Conservation (phyloP, 2,329 filamentous ascomycete genomes). For the Fusarium udum region DNA sequence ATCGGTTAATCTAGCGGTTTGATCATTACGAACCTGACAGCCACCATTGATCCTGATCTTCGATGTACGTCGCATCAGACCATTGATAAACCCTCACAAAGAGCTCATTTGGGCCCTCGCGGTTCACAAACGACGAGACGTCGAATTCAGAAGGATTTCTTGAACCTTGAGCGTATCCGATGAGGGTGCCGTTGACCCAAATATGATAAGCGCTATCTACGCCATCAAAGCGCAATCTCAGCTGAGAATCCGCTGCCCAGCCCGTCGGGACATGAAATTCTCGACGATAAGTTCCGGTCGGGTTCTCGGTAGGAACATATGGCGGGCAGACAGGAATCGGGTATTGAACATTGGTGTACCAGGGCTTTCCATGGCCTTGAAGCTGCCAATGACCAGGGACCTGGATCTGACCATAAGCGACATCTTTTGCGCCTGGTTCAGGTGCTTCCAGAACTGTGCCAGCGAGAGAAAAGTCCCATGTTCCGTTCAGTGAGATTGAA, state of each 20-base stretch:
- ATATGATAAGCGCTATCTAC: slow-evolving; percentile 77
- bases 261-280: slow-evolving; percentile 62
- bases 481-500: slow-evolving; percentile 62
- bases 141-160: slow-evolving; percentile 77
- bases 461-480: slow-evolving; percentile 65
- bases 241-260: slow-evolving; percentile 60
- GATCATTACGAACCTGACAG: slow-evolving; percentile 63
- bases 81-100: slow-evolving; percentile 76
- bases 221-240: slow-evolving; percentile 74
- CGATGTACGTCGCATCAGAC: slow-evolving; percentile 74
- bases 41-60: slow-evolving; percentile 78
- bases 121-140: slow-evolving; percentile 59
- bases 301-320: slow-evolving; percentile 68
- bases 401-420: slow-evolving; percentile 58
- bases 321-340: slow-evolving; percentile 74
- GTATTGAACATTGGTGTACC: slow-evolving; percentile 75
- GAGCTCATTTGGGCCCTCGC: slow-evolving; percentile 60
- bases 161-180: slow-evolving; percentile 75
- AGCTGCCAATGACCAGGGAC: slow-evolving; percentile 78
- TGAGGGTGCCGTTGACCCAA: slow-evolving; percentile 70
- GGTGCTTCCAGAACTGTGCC: slow-evolving; percentile 58
- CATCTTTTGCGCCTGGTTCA: slow-evolving; percentile 55
- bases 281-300: slow-evolving; percentile 70
- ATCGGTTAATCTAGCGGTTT: slow-evolving; percentile 56
- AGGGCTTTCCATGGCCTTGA: slow-evolving; percentile 72